These are phyloP conservation scores for Oryza australiensis DNA, from an alignment of 176 grass and related monocot genomes.

Conservation along the genomic window DNA sequence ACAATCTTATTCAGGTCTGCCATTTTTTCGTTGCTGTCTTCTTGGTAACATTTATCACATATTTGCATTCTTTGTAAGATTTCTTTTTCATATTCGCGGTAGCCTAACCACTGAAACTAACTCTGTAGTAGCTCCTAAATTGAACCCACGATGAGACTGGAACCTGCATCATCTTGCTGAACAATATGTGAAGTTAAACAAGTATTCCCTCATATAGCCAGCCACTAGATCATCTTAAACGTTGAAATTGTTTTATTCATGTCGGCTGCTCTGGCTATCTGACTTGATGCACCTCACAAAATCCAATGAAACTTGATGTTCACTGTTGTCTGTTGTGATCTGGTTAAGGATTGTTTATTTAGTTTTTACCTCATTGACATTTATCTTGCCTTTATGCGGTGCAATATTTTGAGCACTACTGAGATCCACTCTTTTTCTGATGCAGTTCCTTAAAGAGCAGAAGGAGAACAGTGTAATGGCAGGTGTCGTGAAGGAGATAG, in stretches of 20 bases:
- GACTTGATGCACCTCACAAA: not conserved
- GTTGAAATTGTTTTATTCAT: not conserved
- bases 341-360: not conserved
- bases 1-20: constrained; percentile 84
- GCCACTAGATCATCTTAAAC: not conserved
- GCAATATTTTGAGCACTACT: not conserved
- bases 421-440: not conserved
- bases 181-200: constrained; percentile 1
- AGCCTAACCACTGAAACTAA: not conserved
- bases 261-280: not conserved
- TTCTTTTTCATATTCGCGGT: constrained; percentile 2
- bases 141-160: not conserved
- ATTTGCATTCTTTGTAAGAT: not conserved
- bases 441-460: constrained; percentile 75
- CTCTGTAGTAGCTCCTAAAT: constrained; percentile 4
- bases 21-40: constrained; percentile 15
- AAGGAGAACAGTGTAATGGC: constrained; percentile 57
- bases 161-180: constrained; percentile 1
- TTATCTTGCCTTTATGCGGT: not conserved
- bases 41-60: not conserved
- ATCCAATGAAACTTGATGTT: not conserved
- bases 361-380: not conserved
- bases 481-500: constrained; percentile 70
- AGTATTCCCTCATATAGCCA: not conserved
- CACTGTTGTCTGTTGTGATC: not conserved